These are phyloP conservation scores for Drechslera avenae DNA, from an alignment of 2,329 filamentous ascomycete species.

Conservation along the genomic window DNA sequence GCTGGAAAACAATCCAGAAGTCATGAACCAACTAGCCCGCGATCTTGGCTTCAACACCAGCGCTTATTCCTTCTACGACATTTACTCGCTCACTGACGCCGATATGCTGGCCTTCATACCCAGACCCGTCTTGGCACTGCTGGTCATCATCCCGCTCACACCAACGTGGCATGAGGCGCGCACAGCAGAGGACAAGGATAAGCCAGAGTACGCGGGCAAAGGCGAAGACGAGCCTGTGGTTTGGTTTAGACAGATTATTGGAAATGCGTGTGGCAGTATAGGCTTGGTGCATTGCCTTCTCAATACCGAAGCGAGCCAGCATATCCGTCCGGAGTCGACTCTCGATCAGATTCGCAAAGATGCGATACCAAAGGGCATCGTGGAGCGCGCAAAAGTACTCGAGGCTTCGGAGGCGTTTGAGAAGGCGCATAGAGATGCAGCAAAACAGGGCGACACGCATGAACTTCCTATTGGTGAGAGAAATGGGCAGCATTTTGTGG, in stretches of 20 bases:
- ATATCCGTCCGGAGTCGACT: slow-evolving; percentile 51
- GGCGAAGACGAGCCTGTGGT: slow-evolving; percentile 59
- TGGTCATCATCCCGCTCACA: slow-evolving; percentile 59
- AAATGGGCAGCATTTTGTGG: slow-evolving; percentile 52
- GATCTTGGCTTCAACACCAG: slow-evolving; percentile 54
- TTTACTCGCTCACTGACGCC: slow-evolving; percentile 59
- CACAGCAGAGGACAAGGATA: slow-evolving; percentile 49
- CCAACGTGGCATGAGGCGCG: slow-evolving; percentile 48
- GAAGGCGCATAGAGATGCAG: slow-evolving; percentile 51
- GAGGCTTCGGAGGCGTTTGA: slow-evolving; percentile 56
- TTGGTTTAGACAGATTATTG: slow-evolving; percentile 65
- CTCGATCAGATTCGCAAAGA: slow-evolving; percentile 54
- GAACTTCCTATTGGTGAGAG: slow-evolving; percentile 32
- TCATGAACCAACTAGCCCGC: slow-evolving; percentile 57
- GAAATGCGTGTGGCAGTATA: slow-evolving; percentile 64
- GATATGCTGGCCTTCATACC: slow-evolving; percentile 58
- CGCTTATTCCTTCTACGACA: slow-evolving; percentile 58
- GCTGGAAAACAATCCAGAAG: slow-evolving; percentile 60
- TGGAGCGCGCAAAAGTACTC: slow-evolving; percentile 57
- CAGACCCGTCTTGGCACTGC: slow-evolving; percentile 59
- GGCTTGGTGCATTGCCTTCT: slow-evolving; percentile 60
- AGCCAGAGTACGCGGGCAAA: slow-evolving; percentile 52
- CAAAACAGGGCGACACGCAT: slow-evolving; percentile 49
- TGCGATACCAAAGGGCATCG: slow-evolving; percentile 52
- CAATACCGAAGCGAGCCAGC: slow-evolving; percentile 55